Conservation (phyloP, 371 early-diverging fungal genomes). For the Saksenaea oblongispora region DNA sequence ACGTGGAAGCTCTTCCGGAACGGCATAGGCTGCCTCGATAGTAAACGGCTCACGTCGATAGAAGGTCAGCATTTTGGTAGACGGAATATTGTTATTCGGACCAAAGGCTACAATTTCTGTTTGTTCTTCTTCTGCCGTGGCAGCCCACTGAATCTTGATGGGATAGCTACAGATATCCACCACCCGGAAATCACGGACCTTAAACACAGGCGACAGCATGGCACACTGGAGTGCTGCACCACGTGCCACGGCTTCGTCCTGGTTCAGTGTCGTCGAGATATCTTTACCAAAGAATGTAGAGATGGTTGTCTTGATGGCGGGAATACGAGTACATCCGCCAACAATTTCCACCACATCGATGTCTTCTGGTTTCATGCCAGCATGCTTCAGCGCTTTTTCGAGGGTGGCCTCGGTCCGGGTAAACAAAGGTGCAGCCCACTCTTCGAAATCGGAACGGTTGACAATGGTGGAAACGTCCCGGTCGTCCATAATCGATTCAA, state of each 20-base stretch:
- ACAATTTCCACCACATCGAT: slow-evolving; percentile 92
- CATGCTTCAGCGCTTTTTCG: slow-evolving; percentile 75
- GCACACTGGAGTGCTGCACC: slow-evolving; percentile 98
- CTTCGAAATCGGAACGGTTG: slow-evolving; percentile 84
- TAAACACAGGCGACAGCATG: slow-evolving; percentile 95
- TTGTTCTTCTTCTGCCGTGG: slow-evolving; percentile 67
- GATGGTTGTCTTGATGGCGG: slow-evolving; percentile 88
- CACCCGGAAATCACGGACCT: slow-evolving; percentile 93
- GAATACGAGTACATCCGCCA: slow-evolving; percentile 96
- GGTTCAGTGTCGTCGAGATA: slow-evolving; percentile 92
- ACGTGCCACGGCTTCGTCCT: slow-evolving; percentile 96
- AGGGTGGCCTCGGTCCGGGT: slow-evolving; percentile 76
- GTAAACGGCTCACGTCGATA: slow-evolving; percentile 76
- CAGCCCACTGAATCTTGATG: slow-evolving; percentile 71
- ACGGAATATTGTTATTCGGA: slow-evolving; percentile 75
- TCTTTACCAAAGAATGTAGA: slow-evolving; percentile 83
- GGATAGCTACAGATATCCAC: slow-evolving; percentile 80
- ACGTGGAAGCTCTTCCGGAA: slow-evolving; percentile 70
- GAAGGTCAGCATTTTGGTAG: slow-evolving; percentile 88
- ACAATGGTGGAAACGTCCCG: slow-evolving; percentile 87
- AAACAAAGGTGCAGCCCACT: slow-evolving; percentile 74
- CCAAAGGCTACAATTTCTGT: slow-evolving; percentile 74
- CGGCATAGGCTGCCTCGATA: slow-evolving; percentile 77
- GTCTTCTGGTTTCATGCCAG: slow-evolving; percentile 77
- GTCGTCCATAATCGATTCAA: slow-evolving; percentile 95